Base-by-base conservation (phyloP, 208 protist species). In the Acanthamoeba sp. region DNA sequence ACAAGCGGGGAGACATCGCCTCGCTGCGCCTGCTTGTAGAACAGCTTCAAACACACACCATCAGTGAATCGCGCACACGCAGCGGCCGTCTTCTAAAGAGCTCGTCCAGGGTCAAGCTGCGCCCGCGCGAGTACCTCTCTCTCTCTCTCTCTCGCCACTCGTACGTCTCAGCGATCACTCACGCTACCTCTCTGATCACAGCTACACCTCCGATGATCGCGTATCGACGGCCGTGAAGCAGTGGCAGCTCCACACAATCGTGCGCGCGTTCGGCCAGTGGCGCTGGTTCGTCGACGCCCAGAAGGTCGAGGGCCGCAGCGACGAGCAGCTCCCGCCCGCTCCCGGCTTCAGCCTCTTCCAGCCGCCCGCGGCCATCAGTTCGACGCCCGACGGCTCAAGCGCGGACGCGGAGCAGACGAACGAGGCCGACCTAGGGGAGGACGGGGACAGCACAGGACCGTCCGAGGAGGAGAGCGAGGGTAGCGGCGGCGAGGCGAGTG, bases 11-110 rank as follows among this genome's bases (percentile, higher is more conserved):
- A 12, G 82, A 90, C 48, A 55, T 90, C 29, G 82, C 48, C 18
- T 42, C 48, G 10, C 48, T 90, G 48, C 82, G 82, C 32, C 9
- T 66, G 82, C 12, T 90, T 2, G n/a, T 90, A 1, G 82, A 90
- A 48, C 82, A 90, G 48, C 82, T 90, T 4, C 82, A 90, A 38
- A 90, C 82, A 22, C 82, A 90, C 82, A 90, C 82, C n/a, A 90
- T 90, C n/a, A 66, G 82, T n/a, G 82, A 90, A n/a, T 90, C 82
- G 18, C 82, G 82, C 27, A 90, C 82, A 12, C 82, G 82, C 18
- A 90, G 82, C 22, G 82, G 82, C 48, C 48, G 57, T 16, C 82
- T 90, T 27, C 48, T 90, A 5, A 59, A 22, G 52, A 69, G 32
- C 4, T 90, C 82, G 4, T 90, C 82, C 6, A 20, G 38, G 1